Conservation (phyloP, 1,139 yeast genomes). For the Lodderomyces metapsilosis region DNA sequence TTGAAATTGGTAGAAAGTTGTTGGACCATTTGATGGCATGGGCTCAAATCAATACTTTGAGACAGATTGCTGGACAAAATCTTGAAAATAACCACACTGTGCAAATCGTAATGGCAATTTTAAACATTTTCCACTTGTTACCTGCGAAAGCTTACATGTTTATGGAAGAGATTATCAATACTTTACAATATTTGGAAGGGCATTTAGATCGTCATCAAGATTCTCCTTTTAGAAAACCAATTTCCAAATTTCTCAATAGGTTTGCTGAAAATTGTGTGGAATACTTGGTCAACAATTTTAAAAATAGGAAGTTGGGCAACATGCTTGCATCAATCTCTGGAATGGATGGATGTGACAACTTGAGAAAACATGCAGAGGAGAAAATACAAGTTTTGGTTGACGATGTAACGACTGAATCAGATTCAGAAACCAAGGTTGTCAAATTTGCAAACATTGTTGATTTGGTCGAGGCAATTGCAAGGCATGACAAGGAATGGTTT, state of each 20-base stretch:
- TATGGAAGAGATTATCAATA: conserved; percentile 79
- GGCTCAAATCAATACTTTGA: conserved; percentile 83
- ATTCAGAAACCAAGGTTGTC: conserved; percentile 54
- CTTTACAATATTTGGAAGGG: conserved; percentile 76
- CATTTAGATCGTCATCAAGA: conserved; percentile 79
- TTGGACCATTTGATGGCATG: conserved; percentile 94
- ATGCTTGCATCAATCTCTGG: conserved; percentile 64
- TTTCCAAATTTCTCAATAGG: conserved; percentile 82
- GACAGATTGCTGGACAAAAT: conserved; percentile 69
- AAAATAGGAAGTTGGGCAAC: conserved; percentile 66
- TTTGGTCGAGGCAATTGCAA: conserved; percentile 52
- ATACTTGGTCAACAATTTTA: conserved; percentile 67
- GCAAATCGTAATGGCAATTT: conserved; percentile 83
- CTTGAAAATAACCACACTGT: conserved; percentile 78
- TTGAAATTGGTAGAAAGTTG: conserved; percentile 91
- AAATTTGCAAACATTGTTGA: conserved; percentile 74
- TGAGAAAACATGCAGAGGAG: conserved; percentile 54
- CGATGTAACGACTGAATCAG: conserved; percentile 44
- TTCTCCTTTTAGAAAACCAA: conserved; percentile 91
- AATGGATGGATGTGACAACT: conserved; percentile 54
- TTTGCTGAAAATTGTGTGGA: conserved; percentile 75
- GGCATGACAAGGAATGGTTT: conserved; percentile 64
- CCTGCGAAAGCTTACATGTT: conserved; percentile 93
- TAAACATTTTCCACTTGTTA: conserved; percentile 85
- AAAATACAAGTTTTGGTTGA: conserved; percentile 43